Conservation (phyloP, 2,329 filamentous ascomycete species). For the Cladophialophora immunda region DNA sequence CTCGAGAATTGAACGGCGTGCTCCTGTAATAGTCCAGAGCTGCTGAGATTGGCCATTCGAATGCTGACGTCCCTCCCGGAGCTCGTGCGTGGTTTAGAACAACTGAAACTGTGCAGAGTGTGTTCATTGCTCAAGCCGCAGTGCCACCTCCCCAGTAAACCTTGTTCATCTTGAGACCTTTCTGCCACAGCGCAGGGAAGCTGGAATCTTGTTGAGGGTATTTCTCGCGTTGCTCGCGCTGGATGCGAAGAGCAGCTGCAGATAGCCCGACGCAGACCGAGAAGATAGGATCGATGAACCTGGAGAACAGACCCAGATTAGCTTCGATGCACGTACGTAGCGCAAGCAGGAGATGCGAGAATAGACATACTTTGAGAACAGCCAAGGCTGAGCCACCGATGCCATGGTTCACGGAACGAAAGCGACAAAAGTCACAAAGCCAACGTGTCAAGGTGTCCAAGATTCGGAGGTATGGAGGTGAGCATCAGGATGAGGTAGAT, state of each 20-base stretch:
- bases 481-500: not conserved
- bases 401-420: conserved; percentile 22
- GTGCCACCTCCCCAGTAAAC: conserved; percentile 32
- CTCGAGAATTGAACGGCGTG: not conserved
- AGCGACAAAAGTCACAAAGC: not conserved
- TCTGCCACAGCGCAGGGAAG: conserved; percentile 37
- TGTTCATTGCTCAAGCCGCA: not conserved
- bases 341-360: not conserved
- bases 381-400: conserved; percentile 45
- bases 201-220: conserved; percentile 49
- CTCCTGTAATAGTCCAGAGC: not conserved
- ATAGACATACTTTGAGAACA: conserved; percentile 51
- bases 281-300: conserved; percentile 63
- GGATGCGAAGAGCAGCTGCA: conserved; percentile 63
- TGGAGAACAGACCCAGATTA: conserved; percentile 38
- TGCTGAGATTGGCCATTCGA: not conserved
- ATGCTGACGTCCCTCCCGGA: not conserved
- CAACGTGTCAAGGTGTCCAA: not conserved
- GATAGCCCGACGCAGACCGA: conserved; percentile 61
- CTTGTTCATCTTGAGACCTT: conserved; percentile 31
- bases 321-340: not conserved
- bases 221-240: conserved; percentile 62
- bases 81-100: not conserved
- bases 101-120: not conserved
- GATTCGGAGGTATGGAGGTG: not conserved